Evolutionary conservation across 306 rosid species (phyloP).

Genomic region (Dryas octopetala): DNA sequence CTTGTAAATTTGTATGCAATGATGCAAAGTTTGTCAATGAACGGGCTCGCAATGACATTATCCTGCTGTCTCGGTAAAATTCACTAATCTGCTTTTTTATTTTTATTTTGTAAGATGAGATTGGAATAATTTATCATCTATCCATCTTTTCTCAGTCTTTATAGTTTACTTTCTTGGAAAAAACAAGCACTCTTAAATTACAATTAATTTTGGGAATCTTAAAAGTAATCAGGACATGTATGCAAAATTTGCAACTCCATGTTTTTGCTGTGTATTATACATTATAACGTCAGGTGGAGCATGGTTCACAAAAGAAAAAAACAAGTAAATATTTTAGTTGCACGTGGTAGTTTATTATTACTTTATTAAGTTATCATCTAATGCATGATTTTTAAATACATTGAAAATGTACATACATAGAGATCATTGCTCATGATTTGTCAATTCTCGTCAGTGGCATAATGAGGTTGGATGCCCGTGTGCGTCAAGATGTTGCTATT

Average conservation of each 20-base stretch:
- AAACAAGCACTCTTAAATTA: background rate
- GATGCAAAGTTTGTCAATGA: slow-evolving; percentile 81
- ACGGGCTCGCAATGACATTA: slow-evolving; percentile 68
- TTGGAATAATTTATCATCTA: slow-evolving; percentile 12
- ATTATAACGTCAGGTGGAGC: slow-evolving; percentile 4
- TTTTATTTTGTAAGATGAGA: slow-evolving; percentile 23
- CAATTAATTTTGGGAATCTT: background rate
- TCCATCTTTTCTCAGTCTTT: background rate
- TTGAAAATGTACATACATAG: background rate
- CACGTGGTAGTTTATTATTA: background rate
- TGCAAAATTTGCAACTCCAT: background rate
- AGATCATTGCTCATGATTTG: slow-evolving; percentile 30
- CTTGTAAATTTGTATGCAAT: slow-evolving; percentile 67
- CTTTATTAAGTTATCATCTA: background rate
- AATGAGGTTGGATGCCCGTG: slow-evolving; percentile 87
- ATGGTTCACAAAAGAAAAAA: background rate
- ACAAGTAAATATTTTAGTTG: background rate
- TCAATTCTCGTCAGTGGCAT: slow-evolving; percentile 64
- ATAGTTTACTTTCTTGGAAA: background rate
- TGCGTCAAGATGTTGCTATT: slow-evolving; percentile 82
- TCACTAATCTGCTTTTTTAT: slow-evolving; percentile 22
- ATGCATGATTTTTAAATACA: background rate
- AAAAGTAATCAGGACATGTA: background rate
- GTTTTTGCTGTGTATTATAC: background rate
- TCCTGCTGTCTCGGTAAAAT: slow-evolving; percentile 80